Evolutionary conservation across 2,329 filamentous ascomycete genomes (phyloP), one percentile per base, ranked within the genome.

Genomic region (Talaromyces sp.): DNA sequence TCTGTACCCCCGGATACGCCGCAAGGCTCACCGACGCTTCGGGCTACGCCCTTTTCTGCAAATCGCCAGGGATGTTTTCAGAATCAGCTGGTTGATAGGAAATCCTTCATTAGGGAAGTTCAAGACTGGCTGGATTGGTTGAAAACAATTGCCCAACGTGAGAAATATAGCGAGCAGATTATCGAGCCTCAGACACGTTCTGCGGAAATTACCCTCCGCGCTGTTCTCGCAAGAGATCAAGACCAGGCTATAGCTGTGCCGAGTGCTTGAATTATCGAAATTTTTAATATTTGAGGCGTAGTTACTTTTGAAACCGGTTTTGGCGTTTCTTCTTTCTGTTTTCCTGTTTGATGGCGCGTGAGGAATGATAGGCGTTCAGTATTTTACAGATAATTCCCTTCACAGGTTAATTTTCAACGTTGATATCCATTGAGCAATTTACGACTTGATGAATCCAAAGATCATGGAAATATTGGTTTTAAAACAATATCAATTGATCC

Each of bases 41-140:
- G 19, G 5, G 28, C 57, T 30, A 51, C 60, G 15, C 25, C 54
- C n/a, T 57, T 57, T n/a, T 33, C 27, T 47, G 44, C 25, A 1
- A 57, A 47, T 28, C 44, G 17, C 11, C 22, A n/a, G 25, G 51
- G 22, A 13, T 53, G 28, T 19, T 47, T 22, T 54, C 57, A 47
- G 25, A 61, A 22, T 28, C 51, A 57, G 2, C 22, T 30, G 22
- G 60, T 63, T 22, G 61, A 66, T 27, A 58, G n/a, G 8, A 53
- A 59, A 44, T 67, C 70, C 10, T 59, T 67, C 11, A 30, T 71
- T 6, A 64, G 69, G 15, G 69, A 76, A 11, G 51, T 77, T 36
- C 73, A 72, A 51, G 70, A 68, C n/a, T 66, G 75, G 42, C 66
- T 78, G 61, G 63, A 67, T 8, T 76, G 75, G 75, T 59, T 77